Conservation (phyloP, 2,329 filamentous ascomycete species). For the Aspergillus costaricaensis region DNA sequence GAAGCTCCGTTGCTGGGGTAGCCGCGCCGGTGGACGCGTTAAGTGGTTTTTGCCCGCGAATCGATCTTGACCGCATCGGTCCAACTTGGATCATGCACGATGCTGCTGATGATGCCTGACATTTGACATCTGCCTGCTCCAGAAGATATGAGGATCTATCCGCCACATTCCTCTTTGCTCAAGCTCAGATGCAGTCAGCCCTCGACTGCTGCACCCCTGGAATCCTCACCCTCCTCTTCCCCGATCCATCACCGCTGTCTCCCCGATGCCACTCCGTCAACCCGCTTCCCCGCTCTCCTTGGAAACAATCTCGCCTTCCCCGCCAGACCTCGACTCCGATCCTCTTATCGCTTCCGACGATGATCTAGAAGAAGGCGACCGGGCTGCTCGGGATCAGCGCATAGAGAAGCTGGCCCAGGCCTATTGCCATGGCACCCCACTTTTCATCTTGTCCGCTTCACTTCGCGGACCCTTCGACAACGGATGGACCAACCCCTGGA, state of each 20-base stretch:
- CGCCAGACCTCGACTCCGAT: constrained; percentile 29
- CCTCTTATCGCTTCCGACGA: constrained; percentile 42
- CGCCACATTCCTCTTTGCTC: constrained; percentile 4
- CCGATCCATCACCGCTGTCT: constrained; percentile 13
- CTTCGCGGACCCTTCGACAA: constrained; percentile 49
- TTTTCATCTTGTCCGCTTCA: constrained; percentile 50
- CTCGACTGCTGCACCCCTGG: constrained; percentile 22
- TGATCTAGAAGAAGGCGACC: constrained; percentile 35
- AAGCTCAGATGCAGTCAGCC: constrained; percentile 28
- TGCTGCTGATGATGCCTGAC: constrained; percentile 3
- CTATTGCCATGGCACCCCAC: constrained; percentile 45
- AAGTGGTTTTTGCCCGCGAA: constrained; percentile 21
- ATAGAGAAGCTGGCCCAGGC: constrained; percentile 45
- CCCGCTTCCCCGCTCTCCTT: constrained; percentile 37
- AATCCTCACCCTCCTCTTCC: constrained; percentile 13
- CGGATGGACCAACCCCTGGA: constrained; percentile 52
- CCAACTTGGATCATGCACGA: neutral
- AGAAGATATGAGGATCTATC: constrained; percentile 22
- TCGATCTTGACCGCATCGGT: neutral
- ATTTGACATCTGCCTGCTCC: neutral
- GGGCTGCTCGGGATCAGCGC: constrained; percentile 42
- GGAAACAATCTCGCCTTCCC: constrained; percentile 34
- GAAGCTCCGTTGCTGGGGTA: constrained; percentile 22
- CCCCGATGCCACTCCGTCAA: constrained; percentile 37
- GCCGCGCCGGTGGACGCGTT: constrained; percentile 18